Base-by-base conservation (phyloP, 768 basidiomycete genomes). In the Pulveroboletus sp. region DNA sequence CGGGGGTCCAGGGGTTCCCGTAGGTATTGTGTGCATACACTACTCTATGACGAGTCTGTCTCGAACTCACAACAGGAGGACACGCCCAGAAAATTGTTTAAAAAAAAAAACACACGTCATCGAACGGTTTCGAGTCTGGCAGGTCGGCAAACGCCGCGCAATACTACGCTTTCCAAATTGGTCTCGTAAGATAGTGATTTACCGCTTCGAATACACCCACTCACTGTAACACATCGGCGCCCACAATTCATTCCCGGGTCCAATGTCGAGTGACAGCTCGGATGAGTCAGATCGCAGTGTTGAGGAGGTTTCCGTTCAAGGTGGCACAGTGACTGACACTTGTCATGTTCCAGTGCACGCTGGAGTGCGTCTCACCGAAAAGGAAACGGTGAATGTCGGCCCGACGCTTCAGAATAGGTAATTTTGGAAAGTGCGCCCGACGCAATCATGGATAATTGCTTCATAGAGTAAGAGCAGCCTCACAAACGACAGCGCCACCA, bases 391-490 rank as follows among this genome's bases (percentile, higher is more conserved):
- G 12, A 27, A 32, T 17, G 17, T 27, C 2, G 4, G 10, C n/a
- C 32, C 10, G 29, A 29, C 19, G 16, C 30, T 5, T 63, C 58
- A 58, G 55, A 68, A 54, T 39, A 7, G 41, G 64, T 50, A 61
- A 63, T 41, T 53, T 41, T 43, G 1, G 17, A 54, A 56, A 29
- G 45, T 54, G 10, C 24, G 29, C 44, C 37, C 51, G 44, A 43
- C 42, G 53, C 64, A 63, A 60, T 66, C 57, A 14, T 24, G 34
- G 5, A 4, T 3, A 36, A 43, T 63, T 58, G n/a, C 65, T 56
- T 49, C 10, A 54, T 64, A 20, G 6, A 54, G 67, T 36, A 40
- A 39, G 32, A 10, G 16, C 20, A 30, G 17, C 17, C 53, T 31
- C 36, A 50, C 54, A 20, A 2, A 43, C 22, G 5, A 55, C 61